These are phyloP conservation scores for Aegilops sharonensis DNA, from an alignment of 176 grass and related monocot species.

Conservation along the genomic window DNA sequence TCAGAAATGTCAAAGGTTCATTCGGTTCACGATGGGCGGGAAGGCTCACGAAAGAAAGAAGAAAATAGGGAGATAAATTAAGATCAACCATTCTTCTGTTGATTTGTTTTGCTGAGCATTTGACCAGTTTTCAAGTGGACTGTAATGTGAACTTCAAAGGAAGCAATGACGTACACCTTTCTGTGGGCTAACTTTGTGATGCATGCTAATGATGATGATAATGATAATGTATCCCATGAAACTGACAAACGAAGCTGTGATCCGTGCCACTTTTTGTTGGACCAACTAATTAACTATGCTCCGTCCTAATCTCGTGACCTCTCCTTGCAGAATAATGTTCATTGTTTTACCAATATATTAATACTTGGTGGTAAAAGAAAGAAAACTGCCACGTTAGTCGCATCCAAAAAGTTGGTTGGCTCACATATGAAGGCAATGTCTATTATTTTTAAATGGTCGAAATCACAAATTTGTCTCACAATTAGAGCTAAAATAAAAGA, in stretches of 20 bases:
- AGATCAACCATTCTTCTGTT: neutral
- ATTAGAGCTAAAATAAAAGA: too few relatives aligned
- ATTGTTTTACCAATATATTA: neutral
- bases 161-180: conserved; percentile 30
- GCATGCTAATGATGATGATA: neutral
- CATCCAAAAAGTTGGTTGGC: too few relatives aligned
- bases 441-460: too few relatives aligned
- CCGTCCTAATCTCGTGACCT: neutral
- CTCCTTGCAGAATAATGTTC: neutral
- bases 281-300: conserved; percentile 25
- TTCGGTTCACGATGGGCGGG: neutral
- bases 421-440: too few relatives aligned
- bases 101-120: neutral
- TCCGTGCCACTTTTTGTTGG: conserved; percentile 45
- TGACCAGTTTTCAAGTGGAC: conserved; percentile 10
- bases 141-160: conserved; percentile 36
- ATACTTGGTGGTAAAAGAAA: neutral
- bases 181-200: conserved; percentile 40
- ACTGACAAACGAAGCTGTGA: conserved; percentile 40
- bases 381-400: too few relatives aligned
- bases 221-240: conserved; percentile 42
- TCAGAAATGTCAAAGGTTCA: neutral
- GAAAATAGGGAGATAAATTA: neutral
- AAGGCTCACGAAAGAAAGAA: neutral
- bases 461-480: too few relatives aligned